Conservation (phyloP, 73 alveolate species). For the Breviolum minutum region DNA sequence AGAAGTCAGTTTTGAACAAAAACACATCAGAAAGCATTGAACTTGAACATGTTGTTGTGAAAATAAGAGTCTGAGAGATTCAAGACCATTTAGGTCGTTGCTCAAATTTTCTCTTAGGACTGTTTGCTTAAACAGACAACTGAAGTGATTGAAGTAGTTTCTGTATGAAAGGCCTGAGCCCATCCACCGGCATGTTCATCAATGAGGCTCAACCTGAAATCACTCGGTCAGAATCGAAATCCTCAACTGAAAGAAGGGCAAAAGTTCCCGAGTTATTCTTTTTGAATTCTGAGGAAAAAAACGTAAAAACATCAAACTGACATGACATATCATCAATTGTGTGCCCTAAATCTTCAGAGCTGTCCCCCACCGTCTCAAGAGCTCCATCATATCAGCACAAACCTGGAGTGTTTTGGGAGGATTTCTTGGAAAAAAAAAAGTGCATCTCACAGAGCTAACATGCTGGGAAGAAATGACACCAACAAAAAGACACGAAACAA, state of each 20-base stretch:
- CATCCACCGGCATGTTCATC: conserved; percentile 86
- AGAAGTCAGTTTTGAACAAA: neutral
- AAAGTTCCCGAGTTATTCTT: no score
- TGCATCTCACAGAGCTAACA: no score
- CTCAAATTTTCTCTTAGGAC: no score
- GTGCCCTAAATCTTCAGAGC: no score
- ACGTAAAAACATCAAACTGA: neutral
- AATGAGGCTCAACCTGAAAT: conserved; percentile 49
- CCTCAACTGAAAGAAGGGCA: no score
- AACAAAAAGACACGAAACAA: neutral
- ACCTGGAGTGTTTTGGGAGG: no score
- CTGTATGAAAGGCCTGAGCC: conserved; percentile 36
- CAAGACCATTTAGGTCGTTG: no score
- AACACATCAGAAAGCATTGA: neutral
- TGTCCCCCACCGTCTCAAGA: conserved; percentile 2
- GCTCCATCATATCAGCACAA: conserved; percentile 56
- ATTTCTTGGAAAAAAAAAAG: neutral
- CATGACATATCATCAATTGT: neutral
- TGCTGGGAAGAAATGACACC: no score
- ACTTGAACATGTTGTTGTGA: neutral
- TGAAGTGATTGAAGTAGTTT: no score
- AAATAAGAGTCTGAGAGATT: neutral
- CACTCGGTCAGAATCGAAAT: no score
- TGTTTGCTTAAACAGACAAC: neutral
- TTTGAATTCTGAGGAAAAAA: neutral